Conservation (phyloP, 768 basidiomycete genomes). For the Lactarius vividus region DNA sequence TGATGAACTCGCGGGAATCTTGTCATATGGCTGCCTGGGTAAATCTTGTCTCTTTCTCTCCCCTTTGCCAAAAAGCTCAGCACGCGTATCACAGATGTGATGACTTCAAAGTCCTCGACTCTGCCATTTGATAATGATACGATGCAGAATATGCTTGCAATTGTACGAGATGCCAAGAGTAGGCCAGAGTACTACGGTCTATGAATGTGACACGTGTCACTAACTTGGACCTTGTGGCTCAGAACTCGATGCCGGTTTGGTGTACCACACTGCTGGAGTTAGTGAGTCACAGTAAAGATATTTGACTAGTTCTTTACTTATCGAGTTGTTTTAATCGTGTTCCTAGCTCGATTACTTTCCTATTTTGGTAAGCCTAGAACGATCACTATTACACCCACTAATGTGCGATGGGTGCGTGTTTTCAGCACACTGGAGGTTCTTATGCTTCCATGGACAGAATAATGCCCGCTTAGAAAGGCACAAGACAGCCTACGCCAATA, state of each 20-base stretch:
- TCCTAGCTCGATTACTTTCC: neutral
- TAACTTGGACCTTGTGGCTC: neutral
- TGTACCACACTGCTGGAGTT: neutral
- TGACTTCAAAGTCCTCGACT: conserved; percentile 19
- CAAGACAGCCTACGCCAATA: neutral
- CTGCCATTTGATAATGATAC: conserved; percentile 13
- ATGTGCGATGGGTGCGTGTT: neutral
- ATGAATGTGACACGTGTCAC: neutral
- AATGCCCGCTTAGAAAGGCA: neutral
- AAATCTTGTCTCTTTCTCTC: neutral
- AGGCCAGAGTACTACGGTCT: neutral
- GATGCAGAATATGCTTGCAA: conserved; percentile 14
- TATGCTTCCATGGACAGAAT: conserved; percentile 1
- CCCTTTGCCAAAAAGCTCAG: neutral
- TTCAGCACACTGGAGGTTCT: neutral
- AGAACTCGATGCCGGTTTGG: conserved; percentile 5
- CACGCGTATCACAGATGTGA: neutral
- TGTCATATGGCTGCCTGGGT: conserved; percentile 43
- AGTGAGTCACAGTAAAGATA: neutral
- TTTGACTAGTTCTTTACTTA: neutral
- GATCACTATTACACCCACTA: neutral
- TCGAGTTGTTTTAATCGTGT: neutral
- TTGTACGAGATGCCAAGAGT: conserved; percentile 9
- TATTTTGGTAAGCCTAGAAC: neutral
- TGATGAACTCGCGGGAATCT: conserved; percentile 40